Evolutionary conservation across 306 rosid species (phyloP).

Genomic region (Rubus idaeus): DNA sequence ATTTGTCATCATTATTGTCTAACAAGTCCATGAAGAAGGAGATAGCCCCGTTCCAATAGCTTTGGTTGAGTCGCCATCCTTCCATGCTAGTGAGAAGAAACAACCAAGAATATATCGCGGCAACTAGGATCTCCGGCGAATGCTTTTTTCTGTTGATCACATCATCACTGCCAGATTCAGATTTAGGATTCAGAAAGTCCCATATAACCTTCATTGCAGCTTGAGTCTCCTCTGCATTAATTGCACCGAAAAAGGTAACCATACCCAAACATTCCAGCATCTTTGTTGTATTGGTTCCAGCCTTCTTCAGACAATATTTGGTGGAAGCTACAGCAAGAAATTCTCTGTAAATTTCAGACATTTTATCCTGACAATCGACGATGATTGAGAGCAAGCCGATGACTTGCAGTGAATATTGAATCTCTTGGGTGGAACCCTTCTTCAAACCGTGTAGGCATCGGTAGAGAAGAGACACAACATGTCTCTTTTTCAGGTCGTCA

Average conservation of each 20-base stretch:
- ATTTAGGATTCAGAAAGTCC: neutral
- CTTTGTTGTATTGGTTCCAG: neutral
- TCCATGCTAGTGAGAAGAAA: constrained; percentile 1
- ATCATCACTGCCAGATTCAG: neutral
- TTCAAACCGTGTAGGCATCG: neutral
- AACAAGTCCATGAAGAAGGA: neutral
- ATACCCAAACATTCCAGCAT: neutral
- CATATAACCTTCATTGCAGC: neutral
- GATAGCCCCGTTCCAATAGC: neutral
- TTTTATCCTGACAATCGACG: neutral
- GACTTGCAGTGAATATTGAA: neutral
- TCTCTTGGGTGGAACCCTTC: neutral
- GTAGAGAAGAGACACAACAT: neutral
- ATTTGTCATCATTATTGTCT: neutral
- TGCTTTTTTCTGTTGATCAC: neutral
- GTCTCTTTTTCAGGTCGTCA: neutral
- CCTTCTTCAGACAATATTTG: neutral
- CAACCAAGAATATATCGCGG: neutral
- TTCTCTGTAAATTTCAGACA: neutral
- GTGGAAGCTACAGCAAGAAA: neutral
- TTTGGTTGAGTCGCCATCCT: neutral
- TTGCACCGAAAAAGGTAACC: neutral
- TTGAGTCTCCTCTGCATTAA: neutral
- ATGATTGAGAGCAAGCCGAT: neutral
- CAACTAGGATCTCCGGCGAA: neutral